Conservation (phyloP, 495 filamentous ascomycete species). For the Penicillium bovifimosum region DNA sequence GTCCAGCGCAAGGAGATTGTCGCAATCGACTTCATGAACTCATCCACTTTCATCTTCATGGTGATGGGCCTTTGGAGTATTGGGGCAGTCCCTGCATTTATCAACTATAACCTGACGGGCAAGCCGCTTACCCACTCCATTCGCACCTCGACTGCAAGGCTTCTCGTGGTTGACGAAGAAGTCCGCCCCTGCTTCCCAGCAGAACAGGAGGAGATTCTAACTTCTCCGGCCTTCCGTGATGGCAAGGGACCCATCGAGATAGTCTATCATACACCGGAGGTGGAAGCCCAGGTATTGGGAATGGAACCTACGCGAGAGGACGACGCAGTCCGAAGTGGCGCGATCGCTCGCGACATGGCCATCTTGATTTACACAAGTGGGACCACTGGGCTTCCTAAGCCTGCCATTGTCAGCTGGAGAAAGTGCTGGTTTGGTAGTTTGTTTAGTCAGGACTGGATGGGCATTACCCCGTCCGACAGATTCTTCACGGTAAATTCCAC, state of each 20-base stretch:
- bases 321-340: slow-evolving; percentile 53
- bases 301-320: slow-evolving; percentile 56
- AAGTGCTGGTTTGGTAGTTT: slow-evolving; percentile 53
- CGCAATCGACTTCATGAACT: slow-evolving; percentile 86
- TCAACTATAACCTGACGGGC: slow-evolving; percentile 86
- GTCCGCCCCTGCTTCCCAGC: slow-evolving; percentile 48
- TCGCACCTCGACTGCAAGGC: slow-evolving; percentile 57
- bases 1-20: slow-evolving; percentile 77
- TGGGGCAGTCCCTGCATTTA: slow-evolving; percentile 83
- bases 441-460: slow-evolving; percentile 54
- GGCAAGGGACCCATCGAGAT: slow-evolving; percentile 52
- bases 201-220: slow-evolving; percentile 41
- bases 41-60: slow-evolving; percentile 75
- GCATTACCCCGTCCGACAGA: slow-evolving; percentile 53
- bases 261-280: slow-evolving; percentile 54
- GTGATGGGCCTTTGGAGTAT: slow-evolving; percentile 83
- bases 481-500: slow-evolving; percentile 65
- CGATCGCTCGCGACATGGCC: slow-evolving; percentile 53
- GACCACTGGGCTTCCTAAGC: slow-evolving; percentile 88
- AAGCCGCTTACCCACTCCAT: slow-evolving; percentile 77
- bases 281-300: slow-evolving; percentile 56
- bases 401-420: slow-evolving; percentile 75
- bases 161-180: slow-evolving; percentile 72
- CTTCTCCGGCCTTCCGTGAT: slow-evolving; percentile 38
- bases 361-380: slow-evolving; percentile 82